A percentile compares a stretch with the other conserved stretches of the same genome.
These are phyloP conservation scores for Kandelia obovata DNA, from an alignment of 345 rosid genomes.

Conservation along the genomic window DNA sequence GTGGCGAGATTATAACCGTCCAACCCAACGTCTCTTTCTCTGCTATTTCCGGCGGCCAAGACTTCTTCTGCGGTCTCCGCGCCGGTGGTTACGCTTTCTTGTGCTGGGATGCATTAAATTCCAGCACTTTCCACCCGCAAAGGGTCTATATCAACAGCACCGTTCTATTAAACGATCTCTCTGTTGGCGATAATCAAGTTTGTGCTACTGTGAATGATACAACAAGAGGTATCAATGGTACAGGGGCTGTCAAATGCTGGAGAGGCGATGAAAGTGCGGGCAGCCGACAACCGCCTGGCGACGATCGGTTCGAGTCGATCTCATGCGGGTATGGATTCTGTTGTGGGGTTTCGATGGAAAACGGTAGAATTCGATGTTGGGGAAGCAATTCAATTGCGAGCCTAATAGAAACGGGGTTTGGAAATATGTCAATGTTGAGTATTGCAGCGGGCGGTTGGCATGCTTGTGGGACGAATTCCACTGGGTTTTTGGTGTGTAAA, in stretches of 20 bases:
- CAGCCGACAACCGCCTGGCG: conserved; percentile 13
- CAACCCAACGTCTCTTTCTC: conserved; percentile 60
- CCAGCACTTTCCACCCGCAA: conserved; percentile 22
- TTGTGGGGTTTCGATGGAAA: conserved; percentile 50
- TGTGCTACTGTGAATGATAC: conserved; percentile 52
- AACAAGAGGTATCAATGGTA: neutral
- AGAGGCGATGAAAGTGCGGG: conserved; percentile 22
- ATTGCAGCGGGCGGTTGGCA: conserved; percentile 62
- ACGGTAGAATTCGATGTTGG: conserved; percentile 47
- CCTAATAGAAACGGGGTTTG: conserved; percentile 45
- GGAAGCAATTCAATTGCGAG: conserved; percentile 36
- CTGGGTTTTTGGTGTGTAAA: conserved; percentile 52
- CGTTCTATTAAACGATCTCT: conserved; percentile 37
- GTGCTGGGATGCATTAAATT: conserved; percentile 51
- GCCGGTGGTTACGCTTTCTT: conserved; percentile 55
- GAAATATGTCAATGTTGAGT: conserved; percentile 43
- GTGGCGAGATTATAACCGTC: conserved; percentile 23
- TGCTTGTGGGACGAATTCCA: conserved; percentile 62
- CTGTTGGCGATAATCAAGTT: conserved; percentile 63
- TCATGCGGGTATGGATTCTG: conserved; percentile 71
- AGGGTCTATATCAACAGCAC: conserved; percentile 46
- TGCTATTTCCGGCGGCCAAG: conserved; percentile 56
- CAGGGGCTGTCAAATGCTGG: conserved; percentile 53
- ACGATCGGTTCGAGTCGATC: conserved; percentile 35
- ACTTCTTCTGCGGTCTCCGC: conserved; percentile 62